Evolutionary conservation across 305 asterid genomes (phyloP), one percentile per base, ranked within the genome.

Genomic region (Petunia hybrid): DNA sequence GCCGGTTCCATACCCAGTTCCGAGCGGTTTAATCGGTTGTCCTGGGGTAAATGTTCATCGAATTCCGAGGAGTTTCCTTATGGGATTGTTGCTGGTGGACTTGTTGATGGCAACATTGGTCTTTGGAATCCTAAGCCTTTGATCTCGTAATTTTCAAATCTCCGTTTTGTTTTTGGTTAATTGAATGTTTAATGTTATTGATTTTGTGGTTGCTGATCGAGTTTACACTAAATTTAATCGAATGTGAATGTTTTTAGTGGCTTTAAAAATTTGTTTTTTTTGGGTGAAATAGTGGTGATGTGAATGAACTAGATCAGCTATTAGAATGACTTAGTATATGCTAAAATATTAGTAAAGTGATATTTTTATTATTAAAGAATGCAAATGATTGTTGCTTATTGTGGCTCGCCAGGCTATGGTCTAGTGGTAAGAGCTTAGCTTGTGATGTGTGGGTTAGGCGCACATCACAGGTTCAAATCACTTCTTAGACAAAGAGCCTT

Each of bases 31-130:
- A 90, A 94, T 87, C 94, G 98, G 80, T 71, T 96, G 81, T 88
- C 98, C 1, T 96, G 99, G 99, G 94, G 90, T 77, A 96, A 93
- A 77, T 87, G 85, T 13, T 87, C 87, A 12, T 81, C 86, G 42
- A 83, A 85, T 79, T 93, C 97, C 1, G 98, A 93, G 79, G 97
- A 91, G 81, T 96, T 82, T 77, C 85, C 97, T 41, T 89, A 90
- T 31, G 99, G 99, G 45, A 86, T 96, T 76, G 89, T 96, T 77
- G 98, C 99, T 43, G 99, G 99, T 81, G 99, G 99, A 48, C 94
- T 96, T 60, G 97, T 92, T 10, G 99, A 96, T 85, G 99, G 99
- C 77, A 94, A 88, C 87, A 93, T 96, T 87, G 97, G 94, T 45
- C 93, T 96, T 8, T 96, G 99, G 98, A 94, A 96, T 91, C 99